phyloP scores from a whole-genome alignment of 2,329 filamentous ascomycete genomes.

The Xylaria sp. region DNA sequence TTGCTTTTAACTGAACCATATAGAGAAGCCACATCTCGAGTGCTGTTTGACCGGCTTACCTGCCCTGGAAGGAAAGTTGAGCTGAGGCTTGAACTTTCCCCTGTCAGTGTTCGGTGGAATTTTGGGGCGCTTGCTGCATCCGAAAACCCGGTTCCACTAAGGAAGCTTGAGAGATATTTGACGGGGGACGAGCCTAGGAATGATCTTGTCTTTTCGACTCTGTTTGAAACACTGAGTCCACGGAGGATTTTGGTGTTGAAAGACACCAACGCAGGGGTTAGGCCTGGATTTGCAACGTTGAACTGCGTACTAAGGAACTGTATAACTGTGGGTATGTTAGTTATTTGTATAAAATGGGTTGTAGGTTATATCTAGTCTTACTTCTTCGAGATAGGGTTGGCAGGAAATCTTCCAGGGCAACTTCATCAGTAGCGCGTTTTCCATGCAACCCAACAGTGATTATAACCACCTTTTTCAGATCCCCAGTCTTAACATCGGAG shows the following conservation, averaged over 20 bases:
- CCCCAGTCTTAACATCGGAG: slow-evolving; percentile 68
- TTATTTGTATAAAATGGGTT: background rate
- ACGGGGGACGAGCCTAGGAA: slow-evolving; percentile 87
- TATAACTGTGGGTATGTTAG: slow-evolving; percentile 65
- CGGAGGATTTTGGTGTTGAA: slow-evolving; percentile 83
- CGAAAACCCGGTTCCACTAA: slow-evolving; percentile 67
- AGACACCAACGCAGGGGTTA: slow-evolving; percentile 76
- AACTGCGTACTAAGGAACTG: slow-evolving; percentile 78
- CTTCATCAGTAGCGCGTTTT: slow-evolving; percentile 76
- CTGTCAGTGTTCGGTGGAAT: slow-evolving; percentile 54
- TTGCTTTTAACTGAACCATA: slow-evolving; percentile 64
- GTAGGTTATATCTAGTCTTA: slow-evolving; percentile 54
- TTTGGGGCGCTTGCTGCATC: slow-evolving; percentile 53
- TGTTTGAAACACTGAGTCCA: slow-evolving; percentile 70
- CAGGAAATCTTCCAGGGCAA: slow-evolving; percentile 77
- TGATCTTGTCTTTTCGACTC: slow-evolving; percentile 71
- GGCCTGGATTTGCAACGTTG: slow-evolving; percentile 69
- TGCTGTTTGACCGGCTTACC: slow-evolving; percentile 58
- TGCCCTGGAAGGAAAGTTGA: slow-evolving; percentile 55
- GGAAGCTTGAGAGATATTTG: slow-evolving; percentile 86
- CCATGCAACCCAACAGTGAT: slow-evolving; percentile 73
- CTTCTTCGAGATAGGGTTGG: slow-evolving; percentile 78
- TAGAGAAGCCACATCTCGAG: slow-evolving; percentile 60
- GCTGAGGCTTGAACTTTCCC: slow-evolving; percentile 49
- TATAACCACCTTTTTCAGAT: slow-evolving; percentile 61